Percentiles rank a stretch among this genome's conserved stretches.
Conservation (phyloP, 768 basidiomycete species). For the Podaxis pistillaris region DNA sequence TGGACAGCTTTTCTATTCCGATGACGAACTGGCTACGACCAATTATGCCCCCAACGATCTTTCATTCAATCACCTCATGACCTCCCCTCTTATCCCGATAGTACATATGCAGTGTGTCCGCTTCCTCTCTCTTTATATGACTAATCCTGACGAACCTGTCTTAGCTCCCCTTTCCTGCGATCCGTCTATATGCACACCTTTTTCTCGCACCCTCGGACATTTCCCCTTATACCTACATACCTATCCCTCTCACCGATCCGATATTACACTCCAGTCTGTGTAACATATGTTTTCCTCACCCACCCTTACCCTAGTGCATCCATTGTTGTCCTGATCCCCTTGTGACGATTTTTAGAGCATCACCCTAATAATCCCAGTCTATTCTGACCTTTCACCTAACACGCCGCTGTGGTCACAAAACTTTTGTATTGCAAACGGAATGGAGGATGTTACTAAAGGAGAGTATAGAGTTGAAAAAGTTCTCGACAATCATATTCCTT, state of each 20-base stretch:
- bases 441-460: not conserved
- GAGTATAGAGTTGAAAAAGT: not conserved
- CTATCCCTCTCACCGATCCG: not conserved
- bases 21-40: conserved; percentile 3
- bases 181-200: not conserved
- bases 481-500: not conserved
- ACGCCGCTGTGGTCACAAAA: not conserved
- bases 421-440: not conserved
- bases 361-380: not conserved
- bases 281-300: not conserved
- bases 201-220: not conserved
- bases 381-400: not conserved
- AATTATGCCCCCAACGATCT: not conserved
- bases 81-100: too few relatives aligned
- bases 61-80: not conserved
- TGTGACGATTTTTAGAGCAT: not conserved
- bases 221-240: not conserved
- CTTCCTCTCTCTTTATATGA: too few relatives aligned
- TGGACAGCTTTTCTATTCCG: not conserved
- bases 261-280: not conserved
- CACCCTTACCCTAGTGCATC: not conserved
- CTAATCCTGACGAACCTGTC: not conserved
- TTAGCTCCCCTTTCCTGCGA: not conserved
- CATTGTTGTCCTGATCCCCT: not conserved
- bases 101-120: conserved; percentile 4